Evolutionary conservation across 2,329 filamentous ascomycete genomes (phyloP), one percentile per base, ranked within the genome.

Genomic region (Onygena corvina): DNA sequence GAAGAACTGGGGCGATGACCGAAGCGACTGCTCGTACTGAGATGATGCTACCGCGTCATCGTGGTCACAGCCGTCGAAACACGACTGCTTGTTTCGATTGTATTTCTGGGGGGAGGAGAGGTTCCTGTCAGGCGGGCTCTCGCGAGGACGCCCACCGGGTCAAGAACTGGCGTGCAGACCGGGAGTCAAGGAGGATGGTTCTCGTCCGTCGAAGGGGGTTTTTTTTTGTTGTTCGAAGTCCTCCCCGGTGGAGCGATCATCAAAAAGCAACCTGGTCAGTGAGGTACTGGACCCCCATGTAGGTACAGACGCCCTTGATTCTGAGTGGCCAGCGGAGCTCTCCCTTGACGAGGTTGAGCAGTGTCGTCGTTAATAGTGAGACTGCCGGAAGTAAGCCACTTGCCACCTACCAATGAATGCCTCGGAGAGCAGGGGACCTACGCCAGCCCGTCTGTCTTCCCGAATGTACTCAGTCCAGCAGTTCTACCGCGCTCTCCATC

Each of bases 241-340:
- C 25, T 21, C 20, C 14, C 35, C 18, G 14, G 42, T 46, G 42
- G 42, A 46, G 8, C 42, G 25, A 30, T 16, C 42, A 46, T 31
- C 27, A 46, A 46, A 46, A 46, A 31, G 42, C 38, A 42, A 42
- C 38, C 27, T 46, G 42, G 25, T 46, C 42, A 46, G 42, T 33
- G 30, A 46, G 42, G 42, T 46, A 46, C 42, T 16, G n/a, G 16
- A 46, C 27, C 42, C 40, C 42, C 25, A 31, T 30, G 30, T 30
- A 30, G 42, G 42, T 33, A 46, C 42, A 46, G 12, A 16, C 18
- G 16, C 27, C 25, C 42, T 33, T 31, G n/a, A 31, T 21, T 47
- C 14, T 47, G 21, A 47, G 27, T 47, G 46, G 46, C 20, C 36
- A 35, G 46, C 31, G 46, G 31, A 47, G 46, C 46, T 47, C 30